Base-by-base conservation (phyloP, 768 basidiomycete genomes). In the Russula dissimulans region DNA sequence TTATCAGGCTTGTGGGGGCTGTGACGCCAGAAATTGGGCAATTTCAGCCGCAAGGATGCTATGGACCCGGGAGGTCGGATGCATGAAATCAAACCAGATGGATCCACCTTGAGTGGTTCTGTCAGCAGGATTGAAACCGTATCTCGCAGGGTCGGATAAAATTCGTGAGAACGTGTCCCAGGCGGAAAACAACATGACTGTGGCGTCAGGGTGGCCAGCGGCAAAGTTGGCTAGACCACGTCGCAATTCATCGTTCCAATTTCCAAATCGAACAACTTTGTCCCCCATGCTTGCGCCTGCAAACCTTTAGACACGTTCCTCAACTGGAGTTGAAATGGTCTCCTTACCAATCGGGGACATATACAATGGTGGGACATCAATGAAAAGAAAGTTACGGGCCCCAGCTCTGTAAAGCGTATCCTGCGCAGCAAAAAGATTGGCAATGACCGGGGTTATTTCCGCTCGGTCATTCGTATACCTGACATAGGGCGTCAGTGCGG, bases 341-440 rank as follows among this genome's bases (percentile, higher is more conserved):
- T 12, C 59, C 66, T 54, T 36, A 67, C 67, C 67, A 17, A 74
- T 75, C 2, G 81, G 81, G 32, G 72, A 73, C 38, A 75, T 71
- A 43, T 76, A 67, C 18, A 82, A 74, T 0, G 82, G 78, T 3
- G 82, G 82, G 4, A 82, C 72, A 63, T 82, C 80, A 32, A 83
- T 71, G 66, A 84, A 78, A n/a, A 83, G 63, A 67, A 84, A 84
- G 59, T 81, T 74, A 17, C 73, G 69, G 17, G 69, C 71, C 18
- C 81, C 82, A 9, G 74, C 69, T 0, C 67, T 66, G 63, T 81
- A 82, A 5, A 84, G 67, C 42, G 71, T 64, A 47, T 79, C 74
- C 67, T 82, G 79, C 3, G 75, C 69, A 7, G 49, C 63, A 65
- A 80, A 76, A 6, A 84, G 68, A 3, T 49, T 57, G 12, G 68